Evolutionary conservation across 1,139 yeast genomes (phyloP), one percentile per base, ranked within the genome.

Genomic region (Pichiaceae sp.): DNA sequence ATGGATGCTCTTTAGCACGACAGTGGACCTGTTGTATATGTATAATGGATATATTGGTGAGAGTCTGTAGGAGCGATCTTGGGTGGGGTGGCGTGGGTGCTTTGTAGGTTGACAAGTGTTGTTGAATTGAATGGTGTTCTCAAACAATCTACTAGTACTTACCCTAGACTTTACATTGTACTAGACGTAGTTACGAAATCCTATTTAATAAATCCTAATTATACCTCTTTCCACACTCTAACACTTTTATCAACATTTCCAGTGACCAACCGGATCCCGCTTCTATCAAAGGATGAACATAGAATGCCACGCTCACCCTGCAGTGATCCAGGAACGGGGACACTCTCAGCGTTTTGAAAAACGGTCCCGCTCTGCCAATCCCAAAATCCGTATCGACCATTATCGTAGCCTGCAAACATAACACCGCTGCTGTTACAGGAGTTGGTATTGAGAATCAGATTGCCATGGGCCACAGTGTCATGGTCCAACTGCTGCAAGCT

Each of bases 221-320:
- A 62, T 37, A 65, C 72, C 44, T 75, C 79, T 35, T 69, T 75
- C 96, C 96, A 91, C 1, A 91, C 64, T 55, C 87, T 86, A 35
- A 91, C 75, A 49, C 87, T 80, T 57, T 87, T 89, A 57, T 91
- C 98, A 9, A 87, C 80, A 50, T 84, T 95, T 37, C 96, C 86
- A 0, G 96, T 85, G 17, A 91, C 70, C 40, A 91, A 61, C 31
- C 96, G 69, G 47, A 79, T 58, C 0, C 97, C 96, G 45, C 86
- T 78, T 55, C 68, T 65, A 57, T 91, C 97, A 56, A 86, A 87
- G 2, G 75, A 56, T 31, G 89, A 73, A 9, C 89, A 72, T 46
- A 80, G 68, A 3, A 89, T 73, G 8, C 95, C 83, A 21, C 74
- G 65, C 46, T 79, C 87, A 30, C 78, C 64, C 14, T 72, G 79